Evolutionary conservation across 192 early-diverging fungal genomes (phyloP), one percentile per base, ranked within the genome.

Genomic region (Lunasporangiospora selenospora): DNA sequence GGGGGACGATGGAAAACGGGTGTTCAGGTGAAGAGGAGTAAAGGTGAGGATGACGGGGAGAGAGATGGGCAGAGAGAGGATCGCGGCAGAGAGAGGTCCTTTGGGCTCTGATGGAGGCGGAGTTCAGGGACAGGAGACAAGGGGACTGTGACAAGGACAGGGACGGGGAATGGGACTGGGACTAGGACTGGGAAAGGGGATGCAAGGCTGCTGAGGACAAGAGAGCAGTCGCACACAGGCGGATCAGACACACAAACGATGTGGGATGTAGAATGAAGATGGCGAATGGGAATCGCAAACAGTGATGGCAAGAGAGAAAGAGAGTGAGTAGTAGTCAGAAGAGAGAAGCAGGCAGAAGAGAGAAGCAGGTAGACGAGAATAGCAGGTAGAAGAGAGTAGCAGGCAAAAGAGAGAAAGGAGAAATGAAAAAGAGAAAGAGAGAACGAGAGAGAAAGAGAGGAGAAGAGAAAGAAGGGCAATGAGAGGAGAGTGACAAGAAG

Each of bases 401-500:
- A 47, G 45, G 23, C 16, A 24, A 4, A 51, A 19, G 36, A 19
- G 30, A 18, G 18, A 27, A 8, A 38, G 2, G 31, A 21, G 36
- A 47, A 2, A 29, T 13, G 31, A 18, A 50, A 15, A 8, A 33
- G 11, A 32, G 27, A 6, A 15, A n/a, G 23, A 43, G 23, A n/a
- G 23, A 43, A 43, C 11, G 15, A 0, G 18, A 18, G 7, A 30
- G 50, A 38, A 33, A 7, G 50, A 37, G 50, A 12, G 18, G 15
- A 15, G 26, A 32, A n/a, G 6, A 36, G 32, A 34, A 24, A 32
- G 32, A 32, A 24, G 12, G 36, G 36, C 27, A 23, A 16, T 16
- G 23, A 52, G 33, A 36, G 24, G 36, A 53, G 23, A 53, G 32
- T 15, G 18, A 32, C 32, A 53, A 53, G 26, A 40, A 36, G 37